Conservation (phyloP, 176 grass and related monocot species). For the Aegilops umbellulata region DNA sequence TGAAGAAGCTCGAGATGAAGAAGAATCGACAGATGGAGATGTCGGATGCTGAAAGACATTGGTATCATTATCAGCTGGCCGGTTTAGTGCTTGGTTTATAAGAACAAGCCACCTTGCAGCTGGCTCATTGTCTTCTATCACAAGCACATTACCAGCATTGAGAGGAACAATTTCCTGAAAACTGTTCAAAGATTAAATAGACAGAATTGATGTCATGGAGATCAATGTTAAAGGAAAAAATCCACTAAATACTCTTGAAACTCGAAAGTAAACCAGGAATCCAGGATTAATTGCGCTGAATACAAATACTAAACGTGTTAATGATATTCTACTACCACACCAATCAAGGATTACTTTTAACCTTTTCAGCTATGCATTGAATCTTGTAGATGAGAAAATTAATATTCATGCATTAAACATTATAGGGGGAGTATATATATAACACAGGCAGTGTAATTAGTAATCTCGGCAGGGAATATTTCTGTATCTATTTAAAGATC, state of each 20-base stretch:
- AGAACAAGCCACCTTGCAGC: constrained; percentile 82
- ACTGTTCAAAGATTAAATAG: constrained; percentile 54
- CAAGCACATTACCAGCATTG: constrained; percentile 84
- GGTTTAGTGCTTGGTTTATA: constrained; percentile 76
- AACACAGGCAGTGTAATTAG: neutral
- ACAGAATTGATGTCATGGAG: neutral
- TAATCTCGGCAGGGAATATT: neutral
- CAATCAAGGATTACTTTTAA: neutral
- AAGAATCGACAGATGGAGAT: constrained; percentile 52
- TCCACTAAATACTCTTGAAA: constrained; percentile 6
- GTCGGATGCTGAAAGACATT: constrained; percentile 43
- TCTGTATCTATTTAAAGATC: neutral
- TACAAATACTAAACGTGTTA: neutral
- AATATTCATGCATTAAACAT: neutral
- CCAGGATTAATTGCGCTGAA: neutral
- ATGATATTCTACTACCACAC: neutral
- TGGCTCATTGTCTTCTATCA: constrained; percentile 75
- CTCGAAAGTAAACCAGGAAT: neutral
- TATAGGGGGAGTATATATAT: too few species aligned
- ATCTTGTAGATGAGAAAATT: constrained; percentile 9
- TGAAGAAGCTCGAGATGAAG: constrained; percentile 45
- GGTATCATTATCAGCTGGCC: constrained; percentile 33
- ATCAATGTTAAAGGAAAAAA: neutral
- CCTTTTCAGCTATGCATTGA: neutral
- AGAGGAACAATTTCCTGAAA: constrained; percentile 99